Conservation (phyloP, 306 rosid genomes). For the Urtica urens region DNA sequence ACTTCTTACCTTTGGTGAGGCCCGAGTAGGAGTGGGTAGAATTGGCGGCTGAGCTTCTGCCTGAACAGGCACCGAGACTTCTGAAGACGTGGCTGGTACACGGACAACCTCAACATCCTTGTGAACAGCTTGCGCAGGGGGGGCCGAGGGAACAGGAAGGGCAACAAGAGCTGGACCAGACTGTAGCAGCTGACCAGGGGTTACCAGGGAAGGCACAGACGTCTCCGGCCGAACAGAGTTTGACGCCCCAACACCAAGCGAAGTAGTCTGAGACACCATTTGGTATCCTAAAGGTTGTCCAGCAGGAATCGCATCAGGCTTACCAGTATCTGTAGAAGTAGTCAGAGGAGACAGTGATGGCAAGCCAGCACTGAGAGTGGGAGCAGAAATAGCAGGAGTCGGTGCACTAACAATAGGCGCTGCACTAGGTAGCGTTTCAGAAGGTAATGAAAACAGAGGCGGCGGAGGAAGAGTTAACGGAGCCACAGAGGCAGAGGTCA, state of each 20-base stretch:
- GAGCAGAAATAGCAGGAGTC: constrained; percentile 29
- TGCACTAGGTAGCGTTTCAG: constrained; percentile 43
- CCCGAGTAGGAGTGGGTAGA: constrained; percentile 46
- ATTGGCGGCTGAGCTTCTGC: constrained; percentile 66
- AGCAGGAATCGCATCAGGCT: constrained; percentile 33
- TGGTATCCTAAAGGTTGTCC: constrained; percentile 45
- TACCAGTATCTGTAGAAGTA: constrained; percentile 47
- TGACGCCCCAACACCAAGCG: constrained; percentile 45
- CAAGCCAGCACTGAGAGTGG: constrained; percentile 26
- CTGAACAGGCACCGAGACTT: constrained; percentile 29
- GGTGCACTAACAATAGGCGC: constrained; percentile 42
- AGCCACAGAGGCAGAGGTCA: constrained; percentile 30
- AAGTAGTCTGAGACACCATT: constrained; percentile 36
- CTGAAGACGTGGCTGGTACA: constrained; percentile 42
- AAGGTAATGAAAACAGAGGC: constrained; percentile 33
- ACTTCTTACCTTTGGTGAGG: constrained; percentile 35
- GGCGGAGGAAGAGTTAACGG: constrained; percentile 26
- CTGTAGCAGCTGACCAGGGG: constrained; percentile 83
- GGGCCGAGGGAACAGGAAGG: too few species aligned
- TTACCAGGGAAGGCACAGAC: constrained; percentile 52
- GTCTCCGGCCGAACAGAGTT: constrained; percentile 32
- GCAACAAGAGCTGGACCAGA: constrained; percentile 36
- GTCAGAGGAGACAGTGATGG: constrained; percentile 40
- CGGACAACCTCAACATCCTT: constrained; percentile 79
- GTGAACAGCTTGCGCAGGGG: constrained; percentile 39